Conservation (phyloP, 257 asterid genomes). For the Lycium ferocissimum region DNA sequence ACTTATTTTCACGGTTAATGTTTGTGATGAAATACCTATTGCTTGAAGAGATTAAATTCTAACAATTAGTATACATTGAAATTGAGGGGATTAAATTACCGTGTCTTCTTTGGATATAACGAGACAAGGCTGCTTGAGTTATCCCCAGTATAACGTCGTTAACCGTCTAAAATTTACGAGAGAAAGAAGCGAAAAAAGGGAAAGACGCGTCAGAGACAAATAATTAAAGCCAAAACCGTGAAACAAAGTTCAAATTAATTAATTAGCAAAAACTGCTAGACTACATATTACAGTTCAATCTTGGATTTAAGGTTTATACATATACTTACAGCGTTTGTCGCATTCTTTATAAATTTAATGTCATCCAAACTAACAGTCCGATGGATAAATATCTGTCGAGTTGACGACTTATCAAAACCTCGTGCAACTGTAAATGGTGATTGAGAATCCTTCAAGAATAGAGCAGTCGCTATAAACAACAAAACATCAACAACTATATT, state of each 20-base stretch:
- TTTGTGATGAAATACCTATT: too few relatives aligned
- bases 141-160: slow-evolving; percentile 25
- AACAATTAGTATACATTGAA: not conserved
- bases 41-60: not conserved
- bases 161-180: slow-evolving; percentile 9
- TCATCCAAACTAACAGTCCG: slow-evolving; percentile 13
- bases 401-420: not conserved
- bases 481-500: slow-evolving; percentile 18
- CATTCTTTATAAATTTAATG: slow-evolving; percentile 12
- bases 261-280: not conserved
- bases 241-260: not conserved
- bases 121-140: slow-evolving; percentile 18
- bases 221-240: not conserved
- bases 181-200: not conserved
- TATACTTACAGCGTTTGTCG: not conserved
- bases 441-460: not conserved
- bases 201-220: not conserved
- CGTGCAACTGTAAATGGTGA: not conserved
- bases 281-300: too few relatives aligned
- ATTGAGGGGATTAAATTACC: not conserved
- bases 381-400: not conserved
- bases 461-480: not conserved
- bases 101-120: slow-evolving; percentile 6
- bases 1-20: not conserved
- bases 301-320: too few relatives aligned